These are phyloP conservation scores for Penicillium tannophilum DNA, from an alignment of 495 filamentous ascomycete genomes.

Conservation along the genomic window DNA sequence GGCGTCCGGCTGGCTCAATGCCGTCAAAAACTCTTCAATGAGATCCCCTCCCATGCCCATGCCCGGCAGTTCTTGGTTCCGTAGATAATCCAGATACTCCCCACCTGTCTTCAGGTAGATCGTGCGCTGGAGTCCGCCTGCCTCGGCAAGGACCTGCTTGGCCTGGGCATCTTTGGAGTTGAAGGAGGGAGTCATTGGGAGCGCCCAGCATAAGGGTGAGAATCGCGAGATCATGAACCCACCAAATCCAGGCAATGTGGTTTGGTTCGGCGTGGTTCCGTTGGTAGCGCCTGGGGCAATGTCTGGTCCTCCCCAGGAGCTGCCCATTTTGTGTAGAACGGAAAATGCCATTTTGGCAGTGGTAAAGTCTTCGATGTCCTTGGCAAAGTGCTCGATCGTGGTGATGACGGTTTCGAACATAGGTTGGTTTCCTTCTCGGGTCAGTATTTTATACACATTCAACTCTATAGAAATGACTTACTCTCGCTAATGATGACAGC, in stretches of 20 bases:
- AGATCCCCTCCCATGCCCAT: slow-evolving; percentile 57
- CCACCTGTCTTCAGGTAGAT: slow-evolving; percentile 84
- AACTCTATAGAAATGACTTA: slow-evolving; percentile 33
- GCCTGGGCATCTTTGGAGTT: slow-evolving; percentile 82
- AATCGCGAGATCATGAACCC: slow-evolving; percentile 86
- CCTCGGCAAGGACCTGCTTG: slow-evolving; percentile 80
- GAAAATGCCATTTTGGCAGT: slow-evolving; percentile 84
- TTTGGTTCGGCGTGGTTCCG: slow-evolving; percentile 39
- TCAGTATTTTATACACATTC: slow-evolving; percentile 4
- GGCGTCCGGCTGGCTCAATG: slow-evolving; percentile 51
- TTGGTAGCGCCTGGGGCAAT: slow-evolving; percentile 58
- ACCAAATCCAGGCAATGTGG: slow-evolving; percentile 85
- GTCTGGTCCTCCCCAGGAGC: slow-evolving; percentile 83
- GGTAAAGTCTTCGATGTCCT: slow-evolving; percentile 71
- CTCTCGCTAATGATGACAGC: slow-evolving; percentile 82
- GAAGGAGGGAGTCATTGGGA: slow-evolving; percentile 74
- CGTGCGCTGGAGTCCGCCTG: slow-evolving; percentile 78
- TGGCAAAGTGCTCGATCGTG: slow-evolving; percentile 80
- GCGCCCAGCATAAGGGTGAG: slow-evolving; percentile 83
- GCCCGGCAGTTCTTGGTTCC: slow-evolving; percentile 50
- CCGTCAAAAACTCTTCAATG: slow-evolving; percentile 57
- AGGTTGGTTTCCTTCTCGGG: slow-evolving; percentile 68
- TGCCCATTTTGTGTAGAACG: slow-evolving; percentile 75
- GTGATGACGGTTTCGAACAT: slow-evolving; percentile 83
- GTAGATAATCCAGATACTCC: slow-evolving; percentile 59